Percentiles rank a stretch among this genome's conserved stretches.
phyloP scores from a whole-genome alignment of 306 rosid genomes.

The Cajanus cajan region DNA sequence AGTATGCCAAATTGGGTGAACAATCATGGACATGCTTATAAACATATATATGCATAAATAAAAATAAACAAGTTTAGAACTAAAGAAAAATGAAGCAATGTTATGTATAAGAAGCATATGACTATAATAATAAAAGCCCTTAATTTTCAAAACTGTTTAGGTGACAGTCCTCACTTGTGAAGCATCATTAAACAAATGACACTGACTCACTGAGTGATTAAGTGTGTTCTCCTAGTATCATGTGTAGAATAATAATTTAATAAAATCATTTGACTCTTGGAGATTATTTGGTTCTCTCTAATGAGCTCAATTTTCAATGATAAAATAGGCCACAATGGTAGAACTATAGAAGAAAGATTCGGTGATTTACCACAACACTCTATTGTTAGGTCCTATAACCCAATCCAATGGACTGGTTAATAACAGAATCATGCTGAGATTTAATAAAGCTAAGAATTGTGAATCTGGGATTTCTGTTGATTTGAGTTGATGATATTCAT shows the following conservation, averaged over 20 bases:
- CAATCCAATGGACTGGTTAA: background rate
- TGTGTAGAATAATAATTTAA: no score
- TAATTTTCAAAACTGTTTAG: background rate
- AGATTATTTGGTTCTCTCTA: background rate
- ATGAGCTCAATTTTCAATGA: background rate
- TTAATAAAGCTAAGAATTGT: background rate
- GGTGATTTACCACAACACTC: background rate
- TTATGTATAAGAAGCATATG: background rate
- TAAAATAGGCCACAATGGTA: background rate
- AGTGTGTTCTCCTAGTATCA: background rate
- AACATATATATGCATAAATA: background rate
- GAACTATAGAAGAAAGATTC: background rate
- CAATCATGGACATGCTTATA: background rate
- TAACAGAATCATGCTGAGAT: background rate
- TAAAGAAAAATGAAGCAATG: background rate
- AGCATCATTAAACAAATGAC: slow-evolving; percentile 1
- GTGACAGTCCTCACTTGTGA: background rate
- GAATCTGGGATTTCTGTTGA: background rate
- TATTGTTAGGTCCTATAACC: background rate
- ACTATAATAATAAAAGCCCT: background rate
- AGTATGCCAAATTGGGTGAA: background rate
- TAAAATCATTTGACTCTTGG: no score
- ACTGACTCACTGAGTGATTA: background rate
- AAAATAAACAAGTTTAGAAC: background rate
- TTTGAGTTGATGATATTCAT: no score